Conservation (phyloP, 257 asterid genomes). For the Rubia yunnanensis region DNA sequence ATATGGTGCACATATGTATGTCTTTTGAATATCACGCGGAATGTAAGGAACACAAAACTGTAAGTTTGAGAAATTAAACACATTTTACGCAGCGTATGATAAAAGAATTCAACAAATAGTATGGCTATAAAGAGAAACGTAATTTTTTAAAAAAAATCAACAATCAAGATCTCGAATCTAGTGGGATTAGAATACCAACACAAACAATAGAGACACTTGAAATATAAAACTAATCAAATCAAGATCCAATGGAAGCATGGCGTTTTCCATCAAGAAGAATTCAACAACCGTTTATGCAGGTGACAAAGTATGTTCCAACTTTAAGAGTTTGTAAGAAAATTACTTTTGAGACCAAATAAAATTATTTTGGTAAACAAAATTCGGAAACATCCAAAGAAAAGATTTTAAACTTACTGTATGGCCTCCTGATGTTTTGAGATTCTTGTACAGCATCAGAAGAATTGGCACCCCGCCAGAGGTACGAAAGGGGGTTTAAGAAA, state of each 20-base stretch:
- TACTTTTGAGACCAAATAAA: too few species aligned
- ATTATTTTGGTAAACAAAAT: background rate
- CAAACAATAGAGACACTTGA: background rate
- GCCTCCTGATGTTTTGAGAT: conserved; percentile 44
- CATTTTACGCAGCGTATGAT: background rate
- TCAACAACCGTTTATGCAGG: background rate
- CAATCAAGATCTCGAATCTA: background rate
- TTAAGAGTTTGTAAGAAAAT: background rate
- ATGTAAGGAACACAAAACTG: background rate
- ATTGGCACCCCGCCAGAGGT: conserved; percentile 39
- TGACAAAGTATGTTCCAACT: background rate
- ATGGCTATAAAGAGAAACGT: background rate
- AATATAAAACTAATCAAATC: background rate
- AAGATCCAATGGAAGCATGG: background rate
- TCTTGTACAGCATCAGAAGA: conserved; percentile 37
- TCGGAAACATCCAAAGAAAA: background rate
- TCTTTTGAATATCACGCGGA: background rate
- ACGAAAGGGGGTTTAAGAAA: conserved; percentile 70
- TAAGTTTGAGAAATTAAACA: background rate
- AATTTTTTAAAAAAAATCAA: background rate
- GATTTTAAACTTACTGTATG: conserved; percentile 32
- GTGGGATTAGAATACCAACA: background rate
- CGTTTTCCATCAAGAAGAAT: background rate
- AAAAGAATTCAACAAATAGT: background rate
- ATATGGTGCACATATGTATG: background rate